These are phyloP conservation scores for Agapanthus africanus DNA, from an alignment of 106 monocot genomes.

Conservation along the genomic window DNA sequence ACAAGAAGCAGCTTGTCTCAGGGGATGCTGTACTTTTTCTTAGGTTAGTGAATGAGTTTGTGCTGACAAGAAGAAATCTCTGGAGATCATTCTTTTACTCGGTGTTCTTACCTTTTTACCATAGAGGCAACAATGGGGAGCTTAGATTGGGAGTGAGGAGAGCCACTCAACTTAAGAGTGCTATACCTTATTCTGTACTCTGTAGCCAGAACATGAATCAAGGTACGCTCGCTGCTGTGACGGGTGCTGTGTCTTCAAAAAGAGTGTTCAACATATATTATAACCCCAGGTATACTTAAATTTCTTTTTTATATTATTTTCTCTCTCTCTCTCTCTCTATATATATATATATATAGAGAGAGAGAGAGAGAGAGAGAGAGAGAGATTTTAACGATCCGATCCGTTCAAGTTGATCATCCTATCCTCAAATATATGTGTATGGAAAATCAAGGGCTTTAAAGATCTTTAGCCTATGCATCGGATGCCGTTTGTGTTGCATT, in stretches of 20 bases:
- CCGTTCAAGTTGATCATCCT: too few species aligned
- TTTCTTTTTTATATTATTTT: neutral
- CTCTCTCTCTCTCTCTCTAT: too few species aligned
- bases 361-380: too few species aligned
- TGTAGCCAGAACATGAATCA: slow-evolving; percentile 22
- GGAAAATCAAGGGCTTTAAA: too few species aligned
- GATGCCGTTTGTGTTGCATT: too few species aligned
- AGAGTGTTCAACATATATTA: slow-evolving; percentile 61
- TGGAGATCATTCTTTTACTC: too few species aligned
- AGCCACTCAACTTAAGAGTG: slow-evolving; percentile 56
- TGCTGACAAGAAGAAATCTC: too few species aligned
- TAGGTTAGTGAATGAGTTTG: slow-evolving; percentile 46
- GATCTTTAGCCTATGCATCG: too few species aligned
- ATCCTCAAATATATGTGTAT: too few species aligned
- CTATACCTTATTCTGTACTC: slow-evolving; percentile 16
- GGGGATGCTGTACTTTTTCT: slow-evolving; percentile 94
- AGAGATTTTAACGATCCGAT: too few species aligned
- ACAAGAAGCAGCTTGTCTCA: slow-evolving; percentile 88
- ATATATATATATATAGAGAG: too few species aligned
- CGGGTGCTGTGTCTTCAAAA: slow-evolving; percentile 50
- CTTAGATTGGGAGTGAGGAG: slow-evolving; percentile 81
- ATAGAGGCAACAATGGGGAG: slow-evolving; percentile 79
- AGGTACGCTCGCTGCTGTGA: slow-evolving; percentile 28
- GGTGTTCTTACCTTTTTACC: too few species aligned
- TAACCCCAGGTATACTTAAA: slow-evolving; percentile 62